Conservation (phyloP, 2,329 filamentous ascomycete genomes). For the Fusarium coffeatum region DNA sequence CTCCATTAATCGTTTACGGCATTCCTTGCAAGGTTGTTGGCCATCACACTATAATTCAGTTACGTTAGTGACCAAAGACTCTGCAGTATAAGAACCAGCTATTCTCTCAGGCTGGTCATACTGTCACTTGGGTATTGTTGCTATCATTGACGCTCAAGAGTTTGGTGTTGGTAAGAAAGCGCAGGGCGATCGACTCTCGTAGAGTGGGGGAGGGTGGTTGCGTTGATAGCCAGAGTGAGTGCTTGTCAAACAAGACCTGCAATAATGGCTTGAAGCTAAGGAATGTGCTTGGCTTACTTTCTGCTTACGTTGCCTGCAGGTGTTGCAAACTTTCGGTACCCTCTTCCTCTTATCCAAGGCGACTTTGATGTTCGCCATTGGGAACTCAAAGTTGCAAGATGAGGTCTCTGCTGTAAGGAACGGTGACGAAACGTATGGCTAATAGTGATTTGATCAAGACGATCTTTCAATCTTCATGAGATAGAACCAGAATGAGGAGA, state of each 20-base stretch:
- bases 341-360: constrained; percentile 70
- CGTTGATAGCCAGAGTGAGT: neutral
- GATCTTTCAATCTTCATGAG: neutral
- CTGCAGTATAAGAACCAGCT: neutral
- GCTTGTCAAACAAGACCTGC: neutral
- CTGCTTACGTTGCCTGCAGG: constrained; percentile 74
- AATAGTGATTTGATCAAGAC: neutral
- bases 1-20: constrained; percentile 56
- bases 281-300: constrained; percentile 61
- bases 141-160: neutral
- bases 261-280: neutral
- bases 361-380: constrained; percentile 66
- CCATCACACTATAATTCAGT: constrained; percentile 65
- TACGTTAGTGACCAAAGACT: constrained; percentile 3
- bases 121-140: neutral
- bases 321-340: constrained; percentile 72
- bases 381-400: constrained; percentile 17
- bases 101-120: neutral
- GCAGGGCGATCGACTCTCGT: neutral
- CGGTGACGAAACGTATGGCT: neutral
- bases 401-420: neutral
- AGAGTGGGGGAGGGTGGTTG: neutral
- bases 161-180: neutral
- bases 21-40: constrained; percentile 67
- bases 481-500: neutral